Evolutionary conservation across 106 monocot genomes (phyloP).

Genomic region (Narthecium ossifragum): DNA sequence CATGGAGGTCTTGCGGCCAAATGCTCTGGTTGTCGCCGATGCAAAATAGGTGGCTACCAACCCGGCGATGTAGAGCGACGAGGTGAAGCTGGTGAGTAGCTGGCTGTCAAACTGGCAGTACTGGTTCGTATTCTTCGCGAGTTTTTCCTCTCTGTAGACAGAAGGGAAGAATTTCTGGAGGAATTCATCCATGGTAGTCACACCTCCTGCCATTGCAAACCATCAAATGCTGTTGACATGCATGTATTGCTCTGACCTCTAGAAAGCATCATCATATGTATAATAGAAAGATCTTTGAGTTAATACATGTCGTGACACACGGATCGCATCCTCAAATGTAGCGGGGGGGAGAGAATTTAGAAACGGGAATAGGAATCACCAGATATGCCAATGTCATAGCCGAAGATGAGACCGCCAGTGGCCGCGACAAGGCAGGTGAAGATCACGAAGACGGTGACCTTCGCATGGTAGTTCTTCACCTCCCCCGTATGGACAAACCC

Average conservation of each 20-base stretch:
- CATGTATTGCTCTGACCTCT: too few species aligned
- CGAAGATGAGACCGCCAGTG: too few species aligned
- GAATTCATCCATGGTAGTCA: conserved; percentile 24
- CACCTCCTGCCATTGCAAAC: conserved; percentile 11
- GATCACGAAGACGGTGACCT: conserved; percentile 5
- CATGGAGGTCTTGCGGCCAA: conserved; percentile 2
- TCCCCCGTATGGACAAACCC: not conserved
- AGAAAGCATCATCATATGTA: too few species aligned
- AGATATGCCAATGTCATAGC: too few species aligned
- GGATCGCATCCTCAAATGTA: too few species aligned
- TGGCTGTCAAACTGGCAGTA: conserved; percentile 21
- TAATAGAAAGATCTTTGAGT: too few species aligned
- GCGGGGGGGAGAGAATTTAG: too few species aligned
- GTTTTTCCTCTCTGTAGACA: conserved; percentile 3
- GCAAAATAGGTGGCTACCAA: conserved; percentile 14
- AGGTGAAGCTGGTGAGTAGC: conserved; percentile 14
- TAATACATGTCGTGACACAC: too few species aligned
- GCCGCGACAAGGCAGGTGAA: too few species aligned
- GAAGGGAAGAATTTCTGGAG: conserved; percentile 17
- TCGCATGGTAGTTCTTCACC: conserved; percentile 17
- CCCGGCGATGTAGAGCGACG: conserved; percentile 22
- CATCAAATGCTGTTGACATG: too few species aligned
- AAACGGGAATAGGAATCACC: conserved; percentile 9
- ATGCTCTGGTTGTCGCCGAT: not conserved
- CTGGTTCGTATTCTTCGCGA: not conserved